Base-by-base conservation (phyloP, 2,329 filamentous ascomycete species). In the Nemania serpens region DNA sequence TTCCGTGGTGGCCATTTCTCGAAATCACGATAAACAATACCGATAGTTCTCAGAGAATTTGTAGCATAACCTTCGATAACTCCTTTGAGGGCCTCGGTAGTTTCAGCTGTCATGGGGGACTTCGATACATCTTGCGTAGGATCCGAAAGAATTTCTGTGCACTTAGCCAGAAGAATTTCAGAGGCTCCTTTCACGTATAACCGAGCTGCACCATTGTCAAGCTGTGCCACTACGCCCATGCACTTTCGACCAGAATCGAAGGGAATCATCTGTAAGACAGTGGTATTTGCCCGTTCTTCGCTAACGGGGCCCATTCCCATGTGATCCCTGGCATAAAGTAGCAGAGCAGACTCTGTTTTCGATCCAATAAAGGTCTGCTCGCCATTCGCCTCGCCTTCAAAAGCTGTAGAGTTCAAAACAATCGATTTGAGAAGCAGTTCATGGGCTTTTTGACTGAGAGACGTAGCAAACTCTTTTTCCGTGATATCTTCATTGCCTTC, bases 1-100 rank as follows among this genome's bases (percentile, higher is more conserved):
- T 83, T 82, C 62, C 80, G 84, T 4, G 92, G 92, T 34, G 93
- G 93, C 93, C 93, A 97, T 55, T 85, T 84, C 22, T 91, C 85
- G 67, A 95, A 96, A 69, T 97, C 93, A 58, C 88, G 89, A 76
- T 92, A 96, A 55, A 92, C 82, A 65, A 96, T 84, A 45, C 88
- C 91, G 68, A 97, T 96, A 1, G 93, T 96, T 64, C 93, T 86
- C 34, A 97, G 82, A 7, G 92, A 96, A 17, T 89, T 84, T 25
- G 84, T 86, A 10, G 93, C 93, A 72, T 96, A 97, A 48, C 82
- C 84, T 64, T 88, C 86, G 68, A 96, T 96, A 49, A 92, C 80
- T 20, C 81, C 78, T 66, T 85, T 84, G 64, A 97, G 73, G 7
- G 77, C 82, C 63, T 83, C 76, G 54, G 79, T 78, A 66, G 88